Base-by-base conservation (phyloP, 495 filamentous ascomycete species). In the Parachaetomium inaequale region DNA sequence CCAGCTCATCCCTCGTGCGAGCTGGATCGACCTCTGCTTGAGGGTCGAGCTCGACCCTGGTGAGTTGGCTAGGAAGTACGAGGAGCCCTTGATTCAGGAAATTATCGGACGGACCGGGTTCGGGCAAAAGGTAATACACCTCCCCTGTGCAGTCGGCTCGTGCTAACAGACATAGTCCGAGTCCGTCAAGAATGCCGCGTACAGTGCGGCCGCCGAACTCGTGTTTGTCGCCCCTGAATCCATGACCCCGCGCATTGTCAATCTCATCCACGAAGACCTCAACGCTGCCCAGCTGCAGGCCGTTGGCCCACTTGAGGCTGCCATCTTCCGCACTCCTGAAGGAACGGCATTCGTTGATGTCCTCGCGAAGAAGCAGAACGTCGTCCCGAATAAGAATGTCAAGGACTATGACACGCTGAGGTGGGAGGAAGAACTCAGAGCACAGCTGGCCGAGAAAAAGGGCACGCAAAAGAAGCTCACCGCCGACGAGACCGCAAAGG, bases 401-500 rank as follows among this genome's bases (percentile, higher is more conserved):
- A 96, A 90, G 72, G 94, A 98, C 71, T 96, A 96, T 63, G 89
- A 98, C 67, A 96, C 90, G 1, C 70, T 96, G 53, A 97, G 96
- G 75, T 98, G 94, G 94, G 94, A 98, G 73, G 87, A 90, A 68
- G 94, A 98, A 59, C 82, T 98, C n/a, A 78, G 92, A 51, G 82
- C 84, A 36, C 92, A 98, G 68, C 76, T 98, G 43, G 93, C 91
- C 25, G 80, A 90, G 66, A 98, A 97, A 80, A 94, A 92, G 76
- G 95, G 95, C 3, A 84, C 89, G 42, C 86, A 92, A 66, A 92
- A 89, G 78, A 98, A 97, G 75, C 85, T 98, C 34, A 93, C 89
- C 0, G 75, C 88, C 0, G 93, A 96, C 38, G 93, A 98, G 67
- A 88, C 87, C 63, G 81, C 86, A 36, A 97, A 93, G 70, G 91